Conservation (phyloP, 202 grass and related monocot genomes). For the Carex arenaria region DNA sequence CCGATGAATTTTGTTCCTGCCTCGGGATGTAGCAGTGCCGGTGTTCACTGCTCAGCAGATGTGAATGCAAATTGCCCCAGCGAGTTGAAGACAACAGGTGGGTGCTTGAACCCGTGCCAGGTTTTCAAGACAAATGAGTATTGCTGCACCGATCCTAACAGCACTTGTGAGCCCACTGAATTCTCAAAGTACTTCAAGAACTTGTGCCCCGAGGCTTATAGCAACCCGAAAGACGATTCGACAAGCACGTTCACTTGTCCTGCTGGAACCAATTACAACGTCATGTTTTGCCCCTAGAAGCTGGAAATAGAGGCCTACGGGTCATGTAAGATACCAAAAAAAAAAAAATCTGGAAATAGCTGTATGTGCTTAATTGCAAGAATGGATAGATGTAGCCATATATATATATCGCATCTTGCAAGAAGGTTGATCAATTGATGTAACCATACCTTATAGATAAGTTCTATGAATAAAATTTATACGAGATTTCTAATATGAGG, state of each 20-base stretch:
- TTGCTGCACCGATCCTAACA: no score
- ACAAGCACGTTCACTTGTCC: slow-evolving; percentile 23
- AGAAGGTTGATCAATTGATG: slow-evolving; percentile 3
- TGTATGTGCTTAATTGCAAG: neutral
- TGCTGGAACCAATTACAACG: slow-evolving; percentile 27
- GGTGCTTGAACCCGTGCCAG: slow-evolving; percentile 42
- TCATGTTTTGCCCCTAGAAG: slow-evolving; percentile 19
- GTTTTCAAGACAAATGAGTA: slow-evolving; percentile 29
- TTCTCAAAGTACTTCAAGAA: slow-evolving; percentile 56
- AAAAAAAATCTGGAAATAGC: neutral
- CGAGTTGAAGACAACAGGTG: slow-evolving; percentile 19
- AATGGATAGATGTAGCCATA: no score
- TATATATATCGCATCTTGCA: no score
- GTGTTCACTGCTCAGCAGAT: slow-evolving; percentile 21
- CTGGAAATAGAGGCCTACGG: no score
- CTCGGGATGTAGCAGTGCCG: neutral
- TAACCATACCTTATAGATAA: neutral
- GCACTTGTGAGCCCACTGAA: neutral
- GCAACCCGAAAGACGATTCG: slow-evolving; percentile 37
- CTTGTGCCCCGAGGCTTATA: slow-evolving; percentile 40
- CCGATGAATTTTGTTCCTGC: slow-evolving; percentile 28
- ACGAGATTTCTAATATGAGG: neutral
- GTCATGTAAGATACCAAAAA: no score
- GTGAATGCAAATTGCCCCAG: neutral
- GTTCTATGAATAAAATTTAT: neutral